These are phyloP conservation scores for Fusarium sulawesiense DNA, from an alignment of 2,329 filamentous ascomycete species.

Conservation along the genomic window DNA sequence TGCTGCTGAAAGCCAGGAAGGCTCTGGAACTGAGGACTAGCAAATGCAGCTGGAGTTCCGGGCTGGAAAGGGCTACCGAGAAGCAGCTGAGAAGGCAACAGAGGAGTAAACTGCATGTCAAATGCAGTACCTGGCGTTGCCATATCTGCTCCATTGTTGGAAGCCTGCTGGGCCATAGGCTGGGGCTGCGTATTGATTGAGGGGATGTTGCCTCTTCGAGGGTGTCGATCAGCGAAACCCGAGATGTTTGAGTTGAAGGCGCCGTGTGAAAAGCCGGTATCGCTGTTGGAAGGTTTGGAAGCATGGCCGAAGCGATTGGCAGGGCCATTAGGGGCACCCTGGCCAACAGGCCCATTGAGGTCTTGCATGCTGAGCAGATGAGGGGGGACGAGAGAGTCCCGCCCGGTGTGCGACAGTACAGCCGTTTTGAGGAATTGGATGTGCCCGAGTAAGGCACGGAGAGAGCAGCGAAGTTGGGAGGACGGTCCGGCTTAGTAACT, in stretches of 20 bases:
- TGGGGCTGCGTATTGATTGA: conserved; percentile 91
- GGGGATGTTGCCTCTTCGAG: conserved; percentile 86
- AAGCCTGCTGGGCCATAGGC: conserved; percentile 61
- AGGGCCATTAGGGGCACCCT: conserved; percentile 56
- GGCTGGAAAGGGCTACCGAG: conserved; percentile 97
- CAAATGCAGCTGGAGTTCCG: conserved; percentile 89
- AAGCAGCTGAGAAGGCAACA: conserved; percentile 92
- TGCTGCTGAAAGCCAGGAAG: conserved; percentile 79
- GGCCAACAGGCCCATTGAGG: conserved; percentile 72
- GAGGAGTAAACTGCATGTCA: conserved; percentile 98
- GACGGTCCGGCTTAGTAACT: conserved; percentile 20
- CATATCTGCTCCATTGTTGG: conserved; percentile 76
- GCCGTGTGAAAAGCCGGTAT: conserved; percentile 92
- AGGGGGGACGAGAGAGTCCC: conserved; percentile 89
- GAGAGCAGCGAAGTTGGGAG: conserved; percentile 24
- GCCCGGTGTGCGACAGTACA: conserved; percentile 78
- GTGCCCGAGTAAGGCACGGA: conserved; percentile 56
- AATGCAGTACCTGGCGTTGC: conserved; percentile 87
- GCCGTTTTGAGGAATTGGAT: conserved; percentile 80
- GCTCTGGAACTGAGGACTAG: conserved; percentile 90
- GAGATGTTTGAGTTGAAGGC: conserved; percentile 89
- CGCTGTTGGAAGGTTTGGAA: conserved; percentile 84
- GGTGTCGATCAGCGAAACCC: conserved; percentile 88
- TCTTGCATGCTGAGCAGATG: conserved; percentile 94
- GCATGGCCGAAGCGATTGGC: conserved; percentile 76